phyloP scores from a whole-genome alignment of 73 alveolate species.

The Stentor roeselii region DNA sequence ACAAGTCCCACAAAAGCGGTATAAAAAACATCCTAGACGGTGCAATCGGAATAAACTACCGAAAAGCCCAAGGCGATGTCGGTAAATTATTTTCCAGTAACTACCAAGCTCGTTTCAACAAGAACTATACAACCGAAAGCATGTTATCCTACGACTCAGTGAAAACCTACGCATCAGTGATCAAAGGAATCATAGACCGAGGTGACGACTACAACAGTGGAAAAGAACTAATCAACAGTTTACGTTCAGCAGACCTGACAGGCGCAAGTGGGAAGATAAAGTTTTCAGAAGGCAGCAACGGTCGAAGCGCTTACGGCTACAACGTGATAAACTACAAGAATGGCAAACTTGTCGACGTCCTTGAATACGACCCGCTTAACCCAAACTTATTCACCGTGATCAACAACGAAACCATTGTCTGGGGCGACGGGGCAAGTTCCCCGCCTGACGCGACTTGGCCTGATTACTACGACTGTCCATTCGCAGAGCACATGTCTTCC shows the following conservation, averaged over 20 bases:
- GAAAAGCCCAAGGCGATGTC: background rate
- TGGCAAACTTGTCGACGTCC: background rate
- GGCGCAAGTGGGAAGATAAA: constrained; percentile 26
- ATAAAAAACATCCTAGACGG: constrained; percentile 1
- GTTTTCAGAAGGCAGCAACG: constrained; percentile 28
- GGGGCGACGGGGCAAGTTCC: constrained; percentile 28
- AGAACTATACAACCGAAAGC: background rate
- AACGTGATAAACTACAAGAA: background rate
- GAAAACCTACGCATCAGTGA: background rate
- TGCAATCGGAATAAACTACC: background rate
- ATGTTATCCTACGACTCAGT: constrained; percentile 16
- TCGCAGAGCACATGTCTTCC: constrained; percentile 12
- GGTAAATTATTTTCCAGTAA: background rate
- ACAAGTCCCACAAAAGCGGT: background rate
- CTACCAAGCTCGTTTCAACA: background rate
- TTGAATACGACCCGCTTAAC: constrained; percentile 20
- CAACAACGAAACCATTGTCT: background rate
- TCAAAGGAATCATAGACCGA: background rate
- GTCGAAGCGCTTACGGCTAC: constrained; percentile 24
- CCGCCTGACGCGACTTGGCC: background rate
- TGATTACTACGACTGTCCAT: constrained; percentile 22
- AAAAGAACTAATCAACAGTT: constrained; percentile 1
- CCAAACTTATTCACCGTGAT: background rate
- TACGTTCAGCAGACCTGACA: constrained; percentile 27
- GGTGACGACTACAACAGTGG: constrained; percentile 28